A percentile compares a stretch with the other conserved stretches of the same genome.
Conservation (phyloP, 2,329 filamentous ascomycete genomes). For the Leptographium flavum region DNA sequence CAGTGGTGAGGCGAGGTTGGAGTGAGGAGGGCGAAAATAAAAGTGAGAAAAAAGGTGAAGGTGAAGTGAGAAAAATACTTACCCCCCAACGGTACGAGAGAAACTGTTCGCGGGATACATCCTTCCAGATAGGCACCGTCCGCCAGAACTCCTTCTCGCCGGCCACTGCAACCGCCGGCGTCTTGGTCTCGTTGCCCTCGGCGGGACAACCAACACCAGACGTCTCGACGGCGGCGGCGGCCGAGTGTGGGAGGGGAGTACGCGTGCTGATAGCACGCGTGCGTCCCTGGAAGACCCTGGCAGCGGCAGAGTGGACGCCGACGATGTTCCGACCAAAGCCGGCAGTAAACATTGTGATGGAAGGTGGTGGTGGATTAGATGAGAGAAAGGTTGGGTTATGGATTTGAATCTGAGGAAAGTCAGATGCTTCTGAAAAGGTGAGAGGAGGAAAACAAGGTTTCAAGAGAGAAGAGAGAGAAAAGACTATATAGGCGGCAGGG, state of each 20-base stretch:
- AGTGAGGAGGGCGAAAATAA: no score
- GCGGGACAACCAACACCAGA: neutral
- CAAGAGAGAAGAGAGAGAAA: neutral
- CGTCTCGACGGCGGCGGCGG: neutral
- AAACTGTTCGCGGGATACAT: slow-evolving; percentile 32
- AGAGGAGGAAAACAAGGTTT: neutral
- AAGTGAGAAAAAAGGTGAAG: no score
- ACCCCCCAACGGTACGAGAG: slow-evolving; percentile 40
- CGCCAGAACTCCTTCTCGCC: slow-evolving; percentile 32
- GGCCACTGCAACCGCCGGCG: neutral
- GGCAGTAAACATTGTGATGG: no score
- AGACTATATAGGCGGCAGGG: neutral
- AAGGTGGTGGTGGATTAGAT: neutral
- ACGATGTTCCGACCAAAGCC: neutral
- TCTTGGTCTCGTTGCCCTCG: neutral
- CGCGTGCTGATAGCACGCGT: neutral
- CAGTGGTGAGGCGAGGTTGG: no score
- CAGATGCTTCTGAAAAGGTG: neutral
- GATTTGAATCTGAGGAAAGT: no score
- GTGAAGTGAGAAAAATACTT: slow-evolving; percentile 18
- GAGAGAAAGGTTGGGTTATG: neutral
- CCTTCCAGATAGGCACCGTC: slow-evolving; percentile 31
- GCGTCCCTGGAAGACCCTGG: neutral
- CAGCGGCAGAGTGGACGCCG: neutral
- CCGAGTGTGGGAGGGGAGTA: neutral